Evolutionary conservation across 75 land plant genomes (phyloP), one percentile per base, ranked within the genome.

Genomic region (Picea glauca): DNA sequence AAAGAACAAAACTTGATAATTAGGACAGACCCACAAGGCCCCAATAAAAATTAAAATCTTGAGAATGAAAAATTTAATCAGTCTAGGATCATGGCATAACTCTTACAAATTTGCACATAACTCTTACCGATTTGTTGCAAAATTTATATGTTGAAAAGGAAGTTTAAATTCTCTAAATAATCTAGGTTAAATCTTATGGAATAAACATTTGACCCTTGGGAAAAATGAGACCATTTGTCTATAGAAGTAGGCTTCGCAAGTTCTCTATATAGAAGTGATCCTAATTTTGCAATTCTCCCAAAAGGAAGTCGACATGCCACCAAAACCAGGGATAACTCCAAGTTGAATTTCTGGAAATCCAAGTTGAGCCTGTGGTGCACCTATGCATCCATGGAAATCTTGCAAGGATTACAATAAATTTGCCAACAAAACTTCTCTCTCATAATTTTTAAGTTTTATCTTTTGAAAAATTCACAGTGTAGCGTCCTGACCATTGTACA

Each of bases 291-390:
- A 70, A 43, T 66, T 43, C 26, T 7, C 77, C 26, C 73, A 70
- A 70, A 70, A 20, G 12, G 26, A 43, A 38, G 4, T 70, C 11
- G 11, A 70, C 74, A 75, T 83, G 95, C 99, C 99, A 90, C 99
- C 99, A 83, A 91, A 86, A 33, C 99, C 99, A 72, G 99, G 99
- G 84, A 98, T 88, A 64, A 98, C 63, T 67, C 99, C 99, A 76
- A 95, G 90, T 46, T 91, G 93, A 79, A 98, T 96, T 82, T 98
- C 99, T 23, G 98, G 96, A 5, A 98, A 81, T n/a, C 98, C 99
- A 32, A 98, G 81, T 76, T 93, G 94, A 78, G 94, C 91, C 77
- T 83, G 85, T 20, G 98, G 76, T 67, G 98, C 86, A 73, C 91
- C 97, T 79, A 98, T 83, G 35, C 98, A 88, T 11, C 87, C 98